A percentile compares a stretch with the other conserved stretches of the same genome.
Evolutionary conservation across 2,329 filamentous ascomycete species (phyloP).

Genomic region (Sarocladiaceae sp.): DNA sequence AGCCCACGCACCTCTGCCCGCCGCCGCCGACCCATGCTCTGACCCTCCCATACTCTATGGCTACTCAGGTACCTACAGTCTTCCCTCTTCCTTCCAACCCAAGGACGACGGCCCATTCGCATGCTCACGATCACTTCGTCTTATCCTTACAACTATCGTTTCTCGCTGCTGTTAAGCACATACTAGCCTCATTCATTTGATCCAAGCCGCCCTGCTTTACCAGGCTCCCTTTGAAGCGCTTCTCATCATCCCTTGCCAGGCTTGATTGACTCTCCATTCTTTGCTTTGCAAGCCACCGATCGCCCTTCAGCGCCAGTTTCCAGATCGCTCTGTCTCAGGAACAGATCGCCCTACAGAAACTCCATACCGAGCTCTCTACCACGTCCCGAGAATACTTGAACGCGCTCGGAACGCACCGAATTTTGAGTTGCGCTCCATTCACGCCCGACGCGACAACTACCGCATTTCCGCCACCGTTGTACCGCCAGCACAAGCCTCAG

Average conservation of each 20-base stretch:
- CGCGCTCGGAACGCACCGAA: not conserved
- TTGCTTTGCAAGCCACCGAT: slow-evolving; percentile 4
- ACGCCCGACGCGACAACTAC: not conserved
- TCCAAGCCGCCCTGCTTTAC: not conserved
- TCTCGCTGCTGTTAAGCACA: not conserved
- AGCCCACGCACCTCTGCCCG: too few relatives aligned
- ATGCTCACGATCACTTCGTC: not conserved
- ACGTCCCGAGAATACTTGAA: slow-evolving; percentile 4
- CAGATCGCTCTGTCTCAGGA: slow-evolving; percentile 7
- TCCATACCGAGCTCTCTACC: slow-evolving; percentile 2
- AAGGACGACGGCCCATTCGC: not conserved
- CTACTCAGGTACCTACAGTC: too few relatives aligned
- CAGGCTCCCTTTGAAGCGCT: not conserved
- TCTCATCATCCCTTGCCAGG: not conserved
- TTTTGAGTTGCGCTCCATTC: not conserved
- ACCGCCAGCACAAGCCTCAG: not conserved
- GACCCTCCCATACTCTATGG: not conserved
- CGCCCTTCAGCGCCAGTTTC: not conserved
- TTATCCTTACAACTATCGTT: not conserved
- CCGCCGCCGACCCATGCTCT: not conserved
- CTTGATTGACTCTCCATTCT: slow-evolving; percentile 5
- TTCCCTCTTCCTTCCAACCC: not conserved
- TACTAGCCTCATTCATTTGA: not conserved
- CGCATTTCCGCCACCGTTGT: not conserved
- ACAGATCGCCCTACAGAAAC: slow-evolving; percentile 3